Evolutionary conservation across 257 asterid genomes (phyloP).

Genomic region (Thymus quinquecostatus): DNA sequence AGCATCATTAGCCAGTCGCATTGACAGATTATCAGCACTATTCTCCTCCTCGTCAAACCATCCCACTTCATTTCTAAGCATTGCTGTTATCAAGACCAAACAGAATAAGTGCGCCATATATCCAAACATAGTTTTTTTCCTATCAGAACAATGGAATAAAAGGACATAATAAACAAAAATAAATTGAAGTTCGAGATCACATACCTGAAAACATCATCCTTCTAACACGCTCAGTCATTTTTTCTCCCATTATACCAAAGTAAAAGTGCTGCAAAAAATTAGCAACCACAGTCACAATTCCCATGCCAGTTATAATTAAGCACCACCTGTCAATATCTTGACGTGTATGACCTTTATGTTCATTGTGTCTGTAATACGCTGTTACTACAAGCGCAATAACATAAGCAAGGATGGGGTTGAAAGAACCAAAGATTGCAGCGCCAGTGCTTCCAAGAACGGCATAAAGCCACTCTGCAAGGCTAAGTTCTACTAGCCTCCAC

Average conservation of each 20-base stretch:
- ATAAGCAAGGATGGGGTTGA: conserved; percentile 93
- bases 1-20: conserved; percentile 99
- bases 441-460: conserved; percentile 98
- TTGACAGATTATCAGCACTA: conserved; percentile 97
- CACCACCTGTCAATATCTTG: conserved; percentile 89
- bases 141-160: conserved; percentile 18
- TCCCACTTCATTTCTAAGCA: conserved; percentile 99
- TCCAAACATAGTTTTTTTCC: conserved; percentile 9
- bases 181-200: conserved; percentile 16
- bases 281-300: conserved; percentile 90
- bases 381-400: conserved; percentile 87
- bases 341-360: conserved; percentile 51
- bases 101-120: conserved; percentile 24
- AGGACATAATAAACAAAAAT: conserved; percentile 10
- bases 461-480: conserved; percentile 99
- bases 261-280: conserved; percentile 98
- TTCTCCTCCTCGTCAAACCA: conserved; percentile 99
- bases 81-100: conserved; percentile 56
- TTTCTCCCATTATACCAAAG: conserved; percentile 99
- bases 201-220: conserved; percentile 99
- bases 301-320: conserved; percentile 94
- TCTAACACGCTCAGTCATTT: conserved; percentile 99
- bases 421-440: conserved; percentile 96
- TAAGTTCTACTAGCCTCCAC: conserved; percentile 97
- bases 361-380: conserved; percentile 68